Evolutionary conservation across 2,329 filamentous ascomycete species (phyloP).

Genomic region (Davidsoniella neocaledoniae): DNA sequence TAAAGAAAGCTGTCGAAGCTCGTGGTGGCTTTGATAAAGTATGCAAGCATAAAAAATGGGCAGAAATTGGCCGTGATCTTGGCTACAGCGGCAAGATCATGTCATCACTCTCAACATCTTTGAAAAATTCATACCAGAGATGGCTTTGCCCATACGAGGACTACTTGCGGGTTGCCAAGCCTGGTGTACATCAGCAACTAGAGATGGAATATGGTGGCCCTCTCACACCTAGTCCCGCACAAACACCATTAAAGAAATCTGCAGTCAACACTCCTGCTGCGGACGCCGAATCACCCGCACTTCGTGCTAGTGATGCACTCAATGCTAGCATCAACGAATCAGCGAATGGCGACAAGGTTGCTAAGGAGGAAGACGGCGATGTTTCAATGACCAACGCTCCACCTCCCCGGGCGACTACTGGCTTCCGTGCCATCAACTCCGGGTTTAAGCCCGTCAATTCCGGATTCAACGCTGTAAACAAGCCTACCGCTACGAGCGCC

Average conservation of each 20-base stretch:
- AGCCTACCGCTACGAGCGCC: constrained; percentile 1
- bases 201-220: constrained; percentile 88
- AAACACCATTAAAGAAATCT: constrained; percentile 53
- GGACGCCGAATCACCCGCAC: constrained; percentile 50
- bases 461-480: constrained; percentile 51
- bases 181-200: constrained; percentile 88
- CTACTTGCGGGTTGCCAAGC: constrained; percentile 77
- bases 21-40: constrained; percentile 91
- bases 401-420: constrained; percentile 24
- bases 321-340: constrained; percentile 28
- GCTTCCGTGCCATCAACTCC: constrained; percentile 44
- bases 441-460: constrained; percentile 60
- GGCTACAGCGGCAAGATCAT: constrained; percentile 99
- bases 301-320: constrained; percentile 35
- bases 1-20: constrained; percentile 93
- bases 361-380: constrained; percentile 31
- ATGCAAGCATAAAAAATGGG: constrained; percentile 97
- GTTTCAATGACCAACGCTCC: constrained; percentile 31
- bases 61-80: constrained; percentile 88
- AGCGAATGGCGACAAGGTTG: constrained; percentile 17
- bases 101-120: constrained; percentile 91
- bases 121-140: constrained; percentile 95
- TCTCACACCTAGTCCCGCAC: constrained; percentile 58
- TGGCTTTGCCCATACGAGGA: constrained; percentile 97
- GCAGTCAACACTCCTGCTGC: constrained; percentile 41